Base-by-base conservation (phyloP, 1,139 yeast species). In the Hyphopichia buzzinii region DNA sequence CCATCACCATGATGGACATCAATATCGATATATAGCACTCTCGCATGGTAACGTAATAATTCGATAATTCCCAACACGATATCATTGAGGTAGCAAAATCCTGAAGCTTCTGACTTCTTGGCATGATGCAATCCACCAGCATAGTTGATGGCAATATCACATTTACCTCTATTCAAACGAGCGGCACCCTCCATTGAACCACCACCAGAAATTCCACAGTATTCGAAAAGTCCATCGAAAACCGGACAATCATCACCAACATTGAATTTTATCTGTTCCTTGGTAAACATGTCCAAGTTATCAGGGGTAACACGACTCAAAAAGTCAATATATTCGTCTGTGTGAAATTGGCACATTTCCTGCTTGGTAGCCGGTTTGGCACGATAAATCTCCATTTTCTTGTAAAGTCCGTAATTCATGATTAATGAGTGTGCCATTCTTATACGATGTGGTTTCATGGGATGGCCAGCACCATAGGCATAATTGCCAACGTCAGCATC, bases 1-100 rank as follows among this genome's bases (percentile, higher is more conserved):
- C 97, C 98, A 62, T 92, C 98, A 39, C 98, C 98, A 55, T 92
- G 98, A 58, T 92, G 98, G 16, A 92, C 88, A 61, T 92, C 98
- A 44, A 89, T 92, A 59, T 92, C 98, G 45, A 92, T 84, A 58
- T 92, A 92, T 48, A 92, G 71, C n/a, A 92, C 97, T 48, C 97
- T 74, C 32, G 96, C 95, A 62, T 92, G 96, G 56, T 88, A 89
- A 39, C 97, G 71, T 49, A 92, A 70, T 44, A 92, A 72, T 58
- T 92, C 95, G 49, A 92, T 79, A 42, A 92, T 90, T 14, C 96
- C 95, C 50, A 92, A 68, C 1, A 89, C 97, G 51, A 62, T 60
- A 46, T 62, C 67, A 51, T 70, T 70, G 46, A 90, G 76, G 60
- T 92, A 92, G 63, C 98, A 92, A 61, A 92, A 92, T 21, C 98